Conservation (phyloP, 2,329 filamentous ascomycete species). For the Coleophoma cylindrospora region DNA sequence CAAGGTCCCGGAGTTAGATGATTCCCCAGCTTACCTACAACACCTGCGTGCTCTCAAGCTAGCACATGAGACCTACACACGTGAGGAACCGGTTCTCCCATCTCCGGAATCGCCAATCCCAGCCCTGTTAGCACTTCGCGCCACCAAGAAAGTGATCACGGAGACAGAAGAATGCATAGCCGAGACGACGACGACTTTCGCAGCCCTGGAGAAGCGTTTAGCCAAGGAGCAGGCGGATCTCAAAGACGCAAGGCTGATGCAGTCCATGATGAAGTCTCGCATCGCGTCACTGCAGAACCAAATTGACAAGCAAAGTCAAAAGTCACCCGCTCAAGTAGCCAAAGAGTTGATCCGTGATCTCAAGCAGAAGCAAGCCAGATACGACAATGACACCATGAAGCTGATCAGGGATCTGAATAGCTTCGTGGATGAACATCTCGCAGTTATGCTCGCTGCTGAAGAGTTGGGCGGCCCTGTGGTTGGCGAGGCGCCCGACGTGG, state of each 20-base stretch:
- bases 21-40: conserved; percentile 30
- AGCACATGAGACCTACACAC: conserved; percentile 61
- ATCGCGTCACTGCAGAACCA: conserved; percentile 55
- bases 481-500: conserved; percentile 64
- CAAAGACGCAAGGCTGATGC: conserved; percentile 50
- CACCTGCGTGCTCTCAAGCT: conserved; percentile 50
- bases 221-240: conserved; percentile 46
- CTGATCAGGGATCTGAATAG: conserved; percentile 60
- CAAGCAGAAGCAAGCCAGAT: conserved; percentile 49
- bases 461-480: conserved; percentile 80
- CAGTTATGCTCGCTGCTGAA: conserved; percentile 74
- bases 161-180: conserved; percentile 58
- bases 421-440: conserved; percentile 69
- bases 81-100: conserved; percentile 61
- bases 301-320: conserved; percentile 49
- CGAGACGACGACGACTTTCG: conserved; percentile 35
- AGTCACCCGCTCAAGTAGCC: conserved; percentile 55
- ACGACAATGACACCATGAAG: conserved; percentile 54
- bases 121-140: conserved; percentile 65
- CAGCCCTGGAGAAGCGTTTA: conserved; percentile 39
- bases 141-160: conserved; percentile 56
- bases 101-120: conserved; percentile 63
- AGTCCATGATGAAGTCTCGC: conserved; percentile 47
- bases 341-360: conserved; percentile 59
- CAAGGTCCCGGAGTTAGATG: conserved; percentile 20